A percentile compares a stretch with the other conserved stretches of the same genome.
Evolutionary conservation across 768 basidiomycete genomes (phyloP).

Genomic region (Lanmaoa pseudosensibilis): DNA sequence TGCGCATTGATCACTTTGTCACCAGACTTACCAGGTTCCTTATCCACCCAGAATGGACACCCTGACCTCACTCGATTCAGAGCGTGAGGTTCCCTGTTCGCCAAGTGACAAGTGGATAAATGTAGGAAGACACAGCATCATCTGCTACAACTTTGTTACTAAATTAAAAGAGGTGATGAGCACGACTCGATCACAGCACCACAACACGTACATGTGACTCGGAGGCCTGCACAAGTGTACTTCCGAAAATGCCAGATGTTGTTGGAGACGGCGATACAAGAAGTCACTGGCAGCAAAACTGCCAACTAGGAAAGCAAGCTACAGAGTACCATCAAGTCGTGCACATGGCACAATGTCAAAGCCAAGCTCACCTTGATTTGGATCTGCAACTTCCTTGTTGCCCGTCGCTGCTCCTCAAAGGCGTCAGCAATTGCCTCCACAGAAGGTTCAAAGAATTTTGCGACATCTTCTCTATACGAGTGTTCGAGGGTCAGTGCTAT

Average conservation of each 20-base stretch:
- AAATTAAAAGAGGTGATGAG: constrained; percentile 1
- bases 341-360: not conserved
- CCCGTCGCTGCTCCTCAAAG: constrained; percentile 30
- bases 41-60: constrained; percentile 15
- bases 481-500: not conserved
- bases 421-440: constrained; percentile 36
- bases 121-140: constrained; percentile 40
- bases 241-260: constrained; percentile 34
- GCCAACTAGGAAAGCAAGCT: constrained; percentile 50
- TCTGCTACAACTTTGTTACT: constrained; percentile 44
- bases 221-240: constrained; percentile 48
- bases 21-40: constrained; percentile 8
- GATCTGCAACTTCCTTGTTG: constrained; percentile 23
- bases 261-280: constrained; percentile 43
- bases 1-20: too few relatives aligned
- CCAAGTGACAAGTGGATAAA: constrained; percentile 46
- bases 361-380: constrained; percentile 20
- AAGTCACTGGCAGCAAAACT: constrained; percentile 51
- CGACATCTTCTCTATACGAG: constrained; percentile 34
- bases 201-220: constrained; percentile 42
- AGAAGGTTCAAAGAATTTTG: constrained; percentile 44
- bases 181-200: not conserved
- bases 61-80: not conserved
- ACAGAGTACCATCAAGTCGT: not conserved
- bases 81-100: constrained; percentile 29